A percentile compares a stretch with the other conserved stretches of the same genome.
phyloP scores from a whole-genome alignment of 805 yeast genomes.

The Kluyveromyces aestuarii region DNA sequence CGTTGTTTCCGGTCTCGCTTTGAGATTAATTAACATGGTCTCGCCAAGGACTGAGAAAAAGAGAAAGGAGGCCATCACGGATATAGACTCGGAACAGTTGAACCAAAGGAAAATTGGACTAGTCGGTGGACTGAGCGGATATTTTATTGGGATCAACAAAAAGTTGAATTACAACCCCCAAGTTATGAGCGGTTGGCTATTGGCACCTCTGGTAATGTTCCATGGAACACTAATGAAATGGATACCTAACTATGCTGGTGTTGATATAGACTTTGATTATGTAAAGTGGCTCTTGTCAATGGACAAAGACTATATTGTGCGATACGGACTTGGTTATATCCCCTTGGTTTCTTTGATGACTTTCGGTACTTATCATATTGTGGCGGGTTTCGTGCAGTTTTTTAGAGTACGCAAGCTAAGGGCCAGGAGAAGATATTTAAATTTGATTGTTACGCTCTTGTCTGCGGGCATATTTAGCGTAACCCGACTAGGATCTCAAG shows the following conservation, averaged over 20 bases:
- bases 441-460: conserved; percentile 7
- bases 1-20: conserved; percentile 8
- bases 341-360: conserved; percentile 15
- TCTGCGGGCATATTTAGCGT: conserved; percentile 12
- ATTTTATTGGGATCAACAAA: conserved; percentile 15
- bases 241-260: conserved; percentile 9
- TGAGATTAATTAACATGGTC: conserved; percentile 8
- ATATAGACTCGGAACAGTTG: conserved; percentile 6
- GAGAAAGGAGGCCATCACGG: conserved; percentile 3
- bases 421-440: conserved; percentile 14
- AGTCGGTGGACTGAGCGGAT: conserved; percentile 20
- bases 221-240: conserved; percentile 16
- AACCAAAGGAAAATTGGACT: conserved; percentile 17
- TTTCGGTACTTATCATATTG: conserved; percentile 18
- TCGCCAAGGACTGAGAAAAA: conserved; percentile 5
- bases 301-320: conserved; percentile 9
- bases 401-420: conserved; percentile 11
- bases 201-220: conserved; percentile 13
- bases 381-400: conserved; percentile 18
- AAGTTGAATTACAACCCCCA: conserved; percentile 15
- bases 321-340: conserved; percentile 15
- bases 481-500: conserved; percentile 9
- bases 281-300: conserved; percentile 19
- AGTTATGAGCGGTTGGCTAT: conserved; percentile 15
- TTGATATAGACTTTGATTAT: conserved; percentile 15